Base-by-base conservation (phyloP, 495 filamentous ascomycete species). In the Tuber borchii region DNA sequence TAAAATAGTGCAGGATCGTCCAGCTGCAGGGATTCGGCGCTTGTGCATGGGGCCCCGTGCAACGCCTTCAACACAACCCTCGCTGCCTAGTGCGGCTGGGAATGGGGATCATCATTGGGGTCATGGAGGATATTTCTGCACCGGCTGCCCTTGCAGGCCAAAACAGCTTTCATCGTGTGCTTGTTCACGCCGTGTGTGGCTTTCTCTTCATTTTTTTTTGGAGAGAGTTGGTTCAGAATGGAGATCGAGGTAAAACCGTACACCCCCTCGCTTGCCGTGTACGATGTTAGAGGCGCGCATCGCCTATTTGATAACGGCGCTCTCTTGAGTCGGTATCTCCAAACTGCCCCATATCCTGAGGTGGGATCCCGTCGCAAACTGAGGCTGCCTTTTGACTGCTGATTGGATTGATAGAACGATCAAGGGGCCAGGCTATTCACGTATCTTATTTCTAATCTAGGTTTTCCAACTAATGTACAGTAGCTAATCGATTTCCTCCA, bases 401-500 rank as follows among this genome's bases (percentile, higher is more conserved):
- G 12, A 65, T 2, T 26, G 56, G 26, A 19, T 65, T 19, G 12
- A 17, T 31, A 65, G 56, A 65, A 65, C 56, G 56, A 65, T 65
- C 56, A 65, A 65, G 56, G 56, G 12, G 56, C 56, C 2, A 65
- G 56, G 56, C 26, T 65, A 65, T 65, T 65, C 56, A 65, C 56
- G 56, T 65, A 65, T n/a, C 17, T 17, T 16, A 34, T 34, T 17
- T 8, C 26, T 17, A 65, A 34, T 2, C 14, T 1, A 34, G 26
- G 14, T 16, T 31, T 8, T 17, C 56, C 14, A 19, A 14, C 26
- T 17, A 19, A 7, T 65, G 17, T 34, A n/a, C n/a, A n/a, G n/a
- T n/a, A 34, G 6, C 56, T 65, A 34, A 65, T 17, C 31, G 0
- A 16, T 5, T 34, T 34, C 31, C 26, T 19, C 26, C 4, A 65